Evolutionary conservation across 1,284 basidiomycete genomes (phyloP), one percentile per base, ranked within the genome.

Genomic region (Rhodotorula sp.): DNA sequence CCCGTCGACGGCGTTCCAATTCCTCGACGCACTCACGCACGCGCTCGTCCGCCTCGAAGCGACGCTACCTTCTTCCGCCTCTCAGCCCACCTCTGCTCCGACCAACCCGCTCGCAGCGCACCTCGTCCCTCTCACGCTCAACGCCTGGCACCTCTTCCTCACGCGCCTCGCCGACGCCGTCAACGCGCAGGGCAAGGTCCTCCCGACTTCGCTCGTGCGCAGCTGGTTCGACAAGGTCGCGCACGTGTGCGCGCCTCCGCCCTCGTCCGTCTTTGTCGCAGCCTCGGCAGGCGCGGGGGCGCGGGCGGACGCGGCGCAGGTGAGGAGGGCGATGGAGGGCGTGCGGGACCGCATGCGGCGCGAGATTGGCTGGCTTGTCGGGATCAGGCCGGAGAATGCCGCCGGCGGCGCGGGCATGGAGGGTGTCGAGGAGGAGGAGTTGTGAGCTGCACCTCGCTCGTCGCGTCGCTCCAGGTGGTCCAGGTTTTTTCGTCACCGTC

Each of bases 351-450:
- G 78, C 46, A 66, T 74, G 61, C 66, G 70, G 57, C 72, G 58
- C 45, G 78, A 79, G 60, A 53, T 79, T 7, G 78, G 78, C 7
- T 79, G 78, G 78, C 52, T 77, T 5, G 67, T 78, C 0, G 77
- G 77, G 12, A 53, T 64, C 16, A 69, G 58, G 59, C 21, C 27
- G 8, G 60, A n/a, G 41, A 48, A 8, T 7, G 21, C 42, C 5
- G 49, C 16, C 21, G n/a, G n/a, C 44, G 58, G 19, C 23, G 19
- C 25, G 1, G 59, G 52, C 0, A 68, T 71, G 60, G 72, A 73
- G 49, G 70, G 62, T 21, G 53, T 63, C 41, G 62, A 64, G 23
- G 70, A 72, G 52, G 72, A 68, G 53, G 72, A 74, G 67, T 56
- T 73, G 0, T 73, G 60, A 64, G n/a, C 9, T 46, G 4, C 23